phyloP scores from a whole-genome alignment of 805 yeast species.

The Pichia rugopelliculosa region DNA sequence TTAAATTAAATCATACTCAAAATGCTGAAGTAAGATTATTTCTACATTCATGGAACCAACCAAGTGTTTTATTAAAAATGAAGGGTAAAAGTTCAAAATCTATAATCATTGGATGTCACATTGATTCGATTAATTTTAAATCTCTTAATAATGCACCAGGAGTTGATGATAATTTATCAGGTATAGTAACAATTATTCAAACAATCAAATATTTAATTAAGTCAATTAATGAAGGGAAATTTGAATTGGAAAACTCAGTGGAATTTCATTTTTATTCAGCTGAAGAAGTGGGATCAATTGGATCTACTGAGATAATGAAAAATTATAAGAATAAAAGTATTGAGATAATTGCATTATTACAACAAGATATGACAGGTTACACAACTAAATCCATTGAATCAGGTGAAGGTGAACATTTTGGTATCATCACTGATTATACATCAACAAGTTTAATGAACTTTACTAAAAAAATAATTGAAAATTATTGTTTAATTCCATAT shows the following conservation, averaged over 20 bases:
- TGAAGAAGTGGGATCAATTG: conserved; percentile 87
- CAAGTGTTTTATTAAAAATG: conserved; percentile 61
- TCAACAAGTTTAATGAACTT: conserved; percentile 48
- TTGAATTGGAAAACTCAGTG: conserved; percentile 46
- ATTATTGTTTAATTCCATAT: conserved; percentile 61
- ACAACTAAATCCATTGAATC: conserved; percentile 42
- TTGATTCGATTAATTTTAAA: conserved; percentile 71
- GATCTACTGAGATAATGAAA: conserved; percentile 72
- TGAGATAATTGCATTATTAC: conserved; percentile 74
- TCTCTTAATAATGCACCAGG: conserved; percentile 76
- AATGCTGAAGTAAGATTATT: conserved; percentile 38
- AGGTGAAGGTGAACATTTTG: conserved; percentile 59
- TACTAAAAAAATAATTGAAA: conserved; percentile 50
- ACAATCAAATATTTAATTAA: conserved; percentile 54
- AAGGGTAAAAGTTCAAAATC: conserved; percentile 30
- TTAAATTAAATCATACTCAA: conserved; percentile 12
- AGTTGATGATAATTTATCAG: conserved; percentile 93
- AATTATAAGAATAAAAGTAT: conserved; percentile 38
- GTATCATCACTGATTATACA: conserved; percentile 72
- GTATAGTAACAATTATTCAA: conserved; percentile 72
- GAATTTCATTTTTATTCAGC: conserved; percentile 95
- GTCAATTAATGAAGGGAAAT: conserved; percentile 16
- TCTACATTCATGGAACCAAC: conserved; percentile 73
- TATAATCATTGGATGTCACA: conserved; percentile 83
- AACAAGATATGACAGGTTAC: conserved; percentile 93